Base-by-base conservation (phyloP, 169 alveolate genomes). In the Plasmodium vivax region DNA sequence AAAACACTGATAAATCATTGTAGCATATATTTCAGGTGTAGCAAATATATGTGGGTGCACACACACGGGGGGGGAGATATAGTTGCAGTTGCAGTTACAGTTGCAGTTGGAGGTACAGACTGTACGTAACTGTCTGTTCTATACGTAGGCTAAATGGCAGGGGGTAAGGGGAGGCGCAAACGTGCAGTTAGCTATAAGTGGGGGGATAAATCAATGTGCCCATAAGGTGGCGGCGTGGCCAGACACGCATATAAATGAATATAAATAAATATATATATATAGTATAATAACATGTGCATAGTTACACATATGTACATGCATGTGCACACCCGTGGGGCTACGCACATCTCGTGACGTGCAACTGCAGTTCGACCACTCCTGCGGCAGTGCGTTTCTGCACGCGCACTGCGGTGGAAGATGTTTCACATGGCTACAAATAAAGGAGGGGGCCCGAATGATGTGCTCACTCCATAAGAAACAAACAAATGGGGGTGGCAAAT, bases 321-420 rank as follows among this genome's bases (percentile, higher is more conserved):
- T 58, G 10, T 62, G 73, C 27, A n/a, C 43, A 83, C 73, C 1
- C 73, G 32, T 36, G 43, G 2, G 27, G 43, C 14, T 45, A 77
- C 19, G 56, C 32, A 77, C 16, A 77, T 23, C 27, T 68, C 38
- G 32, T 30, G 77, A 51, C 72, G 43, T 47, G 47, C 74, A 56
- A 19, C 47, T 90, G 72, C 74, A 90, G 71, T 38, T 81, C 19
- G 81, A 68, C 92, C 62, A 80, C 82, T 90, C 94, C 82, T 58
- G 82, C 43, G 74, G 94, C 94, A 90, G 94, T 90, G 94, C 94
- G 94, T 80, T 90, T 81, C 73, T 62, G 72, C 91, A 90, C 90
- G 83, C 94, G 87, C 94, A 90, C 94, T 71, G 94, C 83, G 82
- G 54, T 71, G 54, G 74, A 80, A 90, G 82, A 62, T 58, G 83